phyloP scores from a whole-genome alignment of 2,329 filamentous ascomycete genomes.

The Diplodia seriata region DNA sequence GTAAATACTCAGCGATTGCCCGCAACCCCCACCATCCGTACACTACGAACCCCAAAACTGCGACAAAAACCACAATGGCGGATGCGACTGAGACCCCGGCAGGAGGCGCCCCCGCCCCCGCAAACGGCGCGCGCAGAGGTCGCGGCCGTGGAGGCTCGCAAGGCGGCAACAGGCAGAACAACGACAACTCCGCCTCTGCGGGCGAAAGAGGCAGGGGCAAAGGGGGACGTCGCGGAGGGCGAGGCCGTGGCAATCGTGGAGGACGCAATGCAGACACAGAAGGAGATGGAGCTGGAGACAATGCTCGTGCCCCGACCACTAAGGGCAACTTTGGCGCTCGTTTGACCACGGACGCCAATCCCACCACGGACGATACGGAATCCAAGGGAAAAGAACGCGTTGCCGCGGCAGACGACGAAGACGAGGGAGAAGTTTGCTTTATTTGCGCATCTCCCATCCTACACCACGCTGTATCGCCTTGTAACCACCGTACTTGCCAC shows the following conservation, averaged over 20 bases:
- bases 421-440: slow-evolving; percentile 87
- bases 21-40: slow-evolving; percentile 15
- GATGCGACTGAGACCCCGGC: slow-evolving; percentile 11
- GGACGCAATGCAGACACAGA: slow-evolving; percentile 9
- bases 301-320: neutral
- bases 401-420: slow-evolving; percentile 38
- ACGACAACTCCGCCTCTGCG: slow-evolving; percentile 2
- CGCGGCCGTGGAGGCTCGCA: slow-evolving; percentile 27
- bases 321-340: slow-evolving; percentile 25
- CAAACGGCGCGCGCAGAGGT: slow-evolving; percentile 23
- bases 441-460: slow-evolving; percentile 93
- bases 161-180: slow-evolving; percentile 3
- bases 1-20: slow-evolving; percentile 25
- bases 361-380: neutral
- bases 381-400: slow-evolving; percentile 13
- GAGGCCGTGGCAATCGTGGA: slow-evolving; percentile 30
- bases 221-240: slow-evolving; percentile 31
- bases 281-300: neutral
- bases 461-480: slow-evolving; percentile 88
- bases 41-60: neutral
- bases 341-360: slow-evolving; percentile 1
- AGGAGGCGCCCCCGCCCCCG: neutral
- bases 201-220: slow-evolving; percentile 22
- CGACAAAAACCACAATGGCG: slow-evolving; percentile 2
- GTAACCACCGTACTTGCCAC: slow-evolving; percentile 96